Percentiles rank a stretch among this genome's conserved stretches.
Evolutionary conservation across 1,139 yeast genomes (phyloP).

Genomic region (Lodderomyces pseudojiufengensis): DNA sequence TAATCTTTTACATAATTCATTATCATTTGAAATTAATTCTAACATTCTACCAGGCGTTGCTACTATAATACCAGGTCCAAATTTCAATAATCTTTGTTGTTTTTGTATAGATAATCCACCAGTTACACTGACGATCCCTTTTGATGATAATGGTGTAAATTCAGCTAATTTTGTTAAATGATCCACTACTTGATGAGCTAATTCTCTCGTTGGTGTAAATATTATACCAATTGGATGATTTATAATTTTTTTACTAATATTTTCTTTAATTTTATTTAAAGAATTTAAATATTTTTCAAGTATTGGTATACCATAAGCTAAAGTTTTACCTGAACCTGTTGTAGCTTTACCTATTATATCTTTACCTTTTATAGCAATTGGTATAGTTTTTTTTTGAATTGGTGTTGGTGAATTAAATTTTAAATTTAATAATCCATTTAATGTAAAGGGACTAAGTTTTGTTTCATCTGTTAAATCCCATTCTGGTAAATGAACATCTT

Average conservation of each 20-base stretch:
- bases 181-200: conserved; percentile 88
- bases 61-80: conserved; percentile 78
- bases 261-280: conserved; percentile 19
- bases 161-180: conserved; percentile 66
- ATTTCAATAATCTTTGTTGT: conserved; percentile 73
- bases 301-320: conserved; percentile 95
- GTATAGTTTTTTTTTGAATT: conserved; percentile 77
- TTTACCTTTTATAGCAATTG: conserved; percentile 64
- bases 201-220: conserved; percentile 93
- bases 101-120: conserved; percentile 95
- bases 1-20: conserved; percentile 50
- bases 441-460: conserved; percentile 48
- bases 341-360: conserved; percentile 95
- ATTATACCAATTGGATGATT: conserved; percentile 68
- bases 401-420: conserved; percentile 73
- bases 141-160: conserved; percentile 51
- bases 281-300: conserved; percentile 56
- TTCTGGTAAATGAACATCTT: conserved; percentile 50
- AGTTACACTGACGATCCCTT: conserved; percentile 74
- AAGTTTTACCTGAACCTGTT: conserved; percentile 96
- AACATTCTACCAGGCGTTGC: conserved; percentile 96
- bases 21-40: conserved; percentile 69
- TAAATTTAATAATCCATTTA: conserved; percentile 57
- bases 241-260: conserved; percentile 21
- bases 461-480: conserved; percentile 43